Evolutionary conservation across 768 basidiomycete species (phyloP).

Genomic region (Agrocybe pediades): DNA sequence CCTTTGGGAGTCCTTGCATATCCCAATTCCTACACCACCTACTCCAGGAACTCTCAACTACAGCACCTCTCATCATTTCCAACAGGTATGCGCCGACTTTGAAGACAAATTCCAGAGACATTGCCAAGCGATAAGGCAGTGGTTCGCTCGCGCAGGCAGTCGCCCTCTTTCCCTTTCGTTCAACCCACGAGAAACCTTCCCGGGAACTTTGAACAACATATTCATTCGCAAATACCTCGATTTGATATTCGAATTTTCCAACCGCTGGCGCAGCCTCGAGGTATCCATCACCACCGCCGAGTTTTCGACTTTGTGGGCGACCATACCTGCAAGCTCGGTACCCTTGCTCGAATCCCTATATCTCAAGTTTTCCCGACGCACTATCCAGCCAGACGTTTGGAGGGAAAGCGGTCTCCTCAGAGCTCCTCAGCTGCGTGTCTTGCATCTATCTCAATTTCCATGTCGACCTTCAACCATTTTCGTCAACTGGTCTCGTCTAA

Average conservation of each 20-base stretch:
- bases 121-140: conserved; percentile 7
- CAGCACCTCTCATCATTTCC: conserved; percentile 2
- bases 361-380: conserved; percentile 10
- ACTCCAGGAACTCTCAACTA: background rate
- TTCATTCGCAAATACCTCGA: conserved; percentile 9
- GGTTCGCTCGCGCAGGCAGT: conserved; percentile 14
- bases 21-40: conserved; percentile 13
- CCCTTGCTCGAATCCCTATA: conserved; percentile 10
- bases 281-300: conserved; percentile 7
- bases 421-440: background rate
- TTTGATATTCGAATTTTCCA: conserved; percentile 9
- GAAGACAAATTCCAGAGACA: conserved; percentile 6
- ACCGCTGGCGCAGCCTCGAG: conserved; percentile 13
- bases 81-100: conserved; percentile 3
- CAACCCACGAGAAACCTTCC: conserved; percentile 5
- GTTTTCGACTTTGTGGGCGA: background rate
- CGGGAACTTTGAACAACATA: background rate
- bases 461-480: background rate
- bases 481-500: conserved; percentile 5
- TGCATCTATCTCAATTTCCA: conserved; percentile 11
- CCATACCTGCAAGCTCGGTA: conserved; percentile 1
- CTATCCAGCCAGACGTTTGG: conserved; percentile 6
- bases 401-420: conserved; percentile 9
- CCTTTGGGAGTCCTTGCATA: conserved; percentile 18
- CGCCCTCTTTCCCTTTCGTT: conserved; percentile 14